Conservation (phyloP, 176 grass and related monocot species). For the Rhipidocladum racemiflorum region DNA sequence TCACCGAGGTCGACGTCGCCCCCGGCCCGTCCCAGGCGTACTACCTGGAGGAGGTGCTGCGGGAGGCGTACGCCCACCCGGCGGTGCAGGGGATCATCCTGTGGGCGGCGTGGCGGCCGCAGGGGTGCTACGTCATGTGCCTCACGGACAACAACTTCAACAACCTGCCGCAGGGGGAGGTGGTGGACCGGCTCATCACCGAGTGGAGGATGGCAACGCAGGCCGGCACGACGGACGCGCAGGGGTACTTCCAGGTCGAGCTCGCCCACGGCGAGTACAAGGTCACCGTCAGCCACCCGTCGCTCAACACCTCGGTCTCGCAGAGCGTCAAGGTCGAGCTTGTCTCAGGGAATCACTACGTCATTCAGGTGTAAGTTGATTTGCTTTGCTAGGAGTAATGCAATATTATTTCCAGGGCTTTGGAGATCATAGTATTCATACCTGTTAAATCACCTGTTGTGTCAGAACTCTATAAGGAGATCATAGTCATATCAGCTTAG, state of each 20-base stretch:
- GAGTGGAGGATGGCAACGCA: conserved; percentile 52
- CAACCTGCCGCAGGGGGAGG: conserved; percentile 63
- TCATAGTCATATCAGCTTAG: conserved; percentile 16
- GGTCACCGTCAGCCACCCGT: conserved; percentile 56
- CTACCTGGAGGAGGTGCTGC: conserved; percentile 59
- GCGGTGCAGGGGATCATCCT: conserved; percentile 76
- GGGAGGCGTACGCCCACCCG: conserved; percentile 87
- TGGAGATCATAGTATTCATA: not conserved
- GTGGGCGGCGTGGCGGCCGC: conserved; percentile 64
- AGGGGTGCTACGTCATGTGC: conserved; percentile 73
- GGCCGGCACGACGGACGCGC: conserved; percentile 37
- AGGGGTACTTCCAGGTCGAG: conserved; percentile 51
- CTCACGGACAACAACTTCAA: conserved; percentile 71
- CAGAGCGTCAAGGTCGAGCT: conserved; percentile 59
- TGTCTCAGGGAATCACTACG: conserved; percentile 28
- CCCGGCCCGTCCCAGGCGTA: conserved; percentile 39
- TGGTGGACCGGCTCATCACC: conserved; percentile 67
- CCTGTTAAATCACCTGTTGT: not conserved
- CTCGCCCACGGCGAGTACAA: conserved; percentile 67
- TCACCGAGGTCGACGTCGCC: conserved; percentile 77
- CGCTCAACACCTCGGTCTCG: conserved; percentile 39
- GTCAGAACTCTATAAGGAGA: conserved; percentile 14
- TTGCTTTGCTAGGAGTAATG: not conserved
- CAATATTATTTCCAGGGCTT: not conserved
- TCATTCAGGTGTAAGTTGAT: conserved; percentile 40